Evolutionary conservation across 805 yeast species (phyloP).

Genomic region (Priceomyces castillae): DNA sequence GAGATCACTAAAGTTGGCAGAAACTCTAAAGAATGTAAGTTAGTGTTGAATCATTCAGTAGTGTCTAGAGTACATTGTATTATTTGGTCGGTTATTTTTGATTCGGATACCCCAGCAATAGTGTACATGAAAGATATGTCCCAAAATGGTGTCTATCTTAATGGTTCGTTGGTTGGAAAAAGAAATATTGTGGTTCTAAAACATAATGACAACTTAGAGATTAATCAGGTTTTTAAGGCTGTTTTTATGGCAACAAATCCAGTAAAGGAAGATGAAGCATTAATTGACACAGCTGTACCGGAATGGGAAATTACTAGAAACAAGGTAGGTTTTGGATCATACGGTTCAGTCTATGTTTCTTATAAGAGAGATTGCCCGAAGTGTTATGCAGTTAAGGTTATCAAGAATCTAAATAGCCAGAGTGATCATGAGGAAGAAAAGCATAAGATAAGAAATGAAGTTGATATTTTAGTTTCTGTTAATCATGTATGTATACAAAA

Average conservation of each 20-base stretch:
- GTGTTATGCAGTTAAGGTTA: conserved; percentile 51
- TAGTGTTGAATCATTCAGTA: conserved; percentile 33
- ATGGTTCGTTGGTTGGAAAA: conserved; percentile 29
- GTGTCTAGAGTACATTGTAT: conserved; percentile 48
- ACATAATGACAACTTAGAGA: conserved; percentile 38
- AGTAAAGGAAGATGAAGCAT: not conserved
- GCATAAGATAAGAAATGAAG: conserved; percentile 29
- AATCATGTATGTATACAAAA: conserved; percentile 35
- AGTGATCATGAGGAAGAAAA: not conserved
- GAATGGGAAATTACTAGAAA: conserved; percentile 44
- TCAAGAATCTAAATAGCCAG: conserved; percentile 10
- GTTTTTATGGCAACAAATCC: not conserved
- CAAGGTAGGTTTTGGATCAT: conserved; percentile 54
- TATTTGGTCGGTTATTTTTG: conserved; percentile 51
- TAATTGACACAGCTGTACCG: not conserved
- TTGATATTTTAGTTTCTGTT: conserved; percentile 36
- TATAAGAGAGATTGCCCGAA: conserved; percentile 17
- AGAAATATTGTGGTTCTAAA: conserved; percentile 31
- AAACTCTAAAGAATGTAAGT: conserved; percentile 20
- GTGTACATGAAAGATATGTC: conserved; percentile 51
- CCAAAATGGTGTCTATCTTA: conserved; percentile 49
- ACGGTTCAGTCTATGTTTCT: conserved; percentile 51
- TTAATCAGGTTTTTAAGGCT: conserved; percentile 20
- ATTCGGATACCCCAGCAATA: conserved; percentile 43
- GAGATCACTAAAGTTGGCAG: conserved; percentile 46